Percentiles rank a stretch among this genome's conserved stretches.
Conservation (phyloP, 2,329 filamentous ascomycete species). For the Xylariaceae sp. region DNA sequence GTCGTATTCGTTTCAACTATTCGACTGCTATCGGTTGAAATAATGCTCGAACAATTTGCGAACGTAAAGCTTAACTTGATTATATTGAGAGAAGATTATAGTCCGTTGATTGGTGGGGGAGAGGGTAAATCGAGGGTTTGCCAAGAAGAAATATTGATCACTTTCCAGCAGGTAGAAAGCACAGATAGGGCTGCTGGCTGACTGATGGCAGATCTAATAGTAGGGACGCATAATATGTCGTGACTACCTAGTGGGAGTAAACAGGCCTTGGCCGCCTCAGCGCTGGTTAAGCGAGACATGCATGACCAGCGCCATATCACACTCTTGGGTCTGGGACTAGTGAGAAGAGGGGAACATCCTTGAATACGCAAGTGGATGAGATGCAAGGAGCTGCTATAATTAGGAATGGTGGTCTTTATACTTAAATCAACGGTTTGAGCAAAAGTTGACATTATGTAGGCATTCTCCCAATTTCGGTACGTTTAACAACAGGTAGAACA, state of each 20-base stretch:
- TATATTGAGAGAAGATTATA: too few relatives aligned
- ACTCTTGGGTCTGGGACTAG: background rate
- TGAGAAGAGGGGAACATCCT: conserved; percentile 7
- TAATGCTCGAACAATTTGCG: too few relatives aligned
- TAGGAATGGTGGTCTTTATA: background rate
- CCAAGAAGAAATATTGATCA: too few relatives aligned
- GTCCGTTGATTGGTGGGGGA: too few relatives aligned
- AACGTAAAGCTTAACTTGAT: too few relatives aligned
- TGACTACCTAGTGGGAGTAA: background rate
- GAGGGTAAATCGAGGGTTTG: too few relatives aligned
- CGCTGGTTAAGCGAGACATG: conserved; percentile 8
- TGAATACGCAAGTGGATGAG: conserved; percentile 3
- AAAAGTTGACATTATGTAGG: background rate
- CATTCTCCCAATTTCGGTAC: background rate
- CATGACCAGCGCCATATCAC: background rate
- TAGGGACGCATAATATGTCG: background rate
- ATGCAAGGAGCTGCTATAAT: background rate
- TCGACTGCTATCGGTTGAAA: too few relatives aligned
- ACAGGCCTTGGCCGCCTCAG: too few relatives aligned
- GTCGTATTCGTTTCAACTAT: too few relatives aligned
- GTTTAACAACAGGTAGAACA: background rate
- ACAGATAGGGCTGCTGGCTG: too few relatives aligned
- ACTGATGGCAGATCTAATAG: too few relatives aligned
- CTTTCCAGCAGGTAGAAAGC: too few relatives aligned
- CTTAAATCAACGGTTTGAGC: background rate